Evolutionary conservation across 140 eudicot genomes (phyloP), one percentile per base, ranked within the genome.

Genomic region (Anethum foeniculum): DNA sequence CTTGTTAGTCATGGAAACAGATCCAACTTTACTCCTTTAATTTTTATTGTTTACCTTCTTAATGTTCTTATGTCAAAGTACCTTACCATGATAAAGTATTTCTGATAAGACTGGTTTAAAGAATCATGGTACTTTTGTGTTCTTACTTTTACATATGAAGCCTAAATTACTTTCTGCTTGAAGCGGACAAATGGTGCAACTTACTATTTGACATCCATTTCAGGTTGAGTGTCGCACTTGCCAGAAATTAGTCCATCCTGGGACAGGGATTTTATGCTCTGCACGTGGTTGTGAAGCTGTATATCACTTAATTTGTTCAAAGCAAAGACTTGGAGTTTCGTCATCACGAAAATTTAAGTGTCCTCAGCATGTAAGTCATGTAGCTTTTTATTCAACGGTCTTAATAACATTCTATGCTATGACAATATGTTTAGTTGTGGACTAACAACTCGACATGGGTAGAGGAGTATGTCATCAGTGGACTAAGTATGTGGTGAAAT

Each of bases 351-450:
- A 85, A 69, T 89, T 95, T 82, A 95, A 90, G 82, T 95, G 99
- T 83, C 99, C 96, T 76, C 99, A 87, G 83, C 99, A 95, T 87
- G 99, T 95, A 92, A 86, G 74, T 68, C 74, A 30, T 32, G n/a
- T 16, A 32, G 43, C 44, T 3, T 68, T 67, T 30, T 64, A 11
- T 64, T 64, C 71, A 64, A 11, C 27, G 18, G 19, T 28, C 38
- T 64, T 27, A 64, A 0, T 64, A 64, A 12, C 30, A 27, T 64
- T 25, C 14, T 64, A 64, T 27, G 71, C 5, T 27, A 11, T 28
- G 71, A 64, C 39, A 64, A 64, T 27, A 64, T 10, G 8, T 0
- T 7, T 64, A 27, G 71, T 28, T 28, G 71, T 12, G 19, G 12
- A 64, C 71, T 28, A 64, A 64, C 38, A 64, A 64, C 7, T 64